Percentiles rank a stretch among this genome's conserved stretches.
Evolutionary conservation across 1,139 yeast species (phyloP).

Genomic region (Candida tetrigidarum): DNA sequence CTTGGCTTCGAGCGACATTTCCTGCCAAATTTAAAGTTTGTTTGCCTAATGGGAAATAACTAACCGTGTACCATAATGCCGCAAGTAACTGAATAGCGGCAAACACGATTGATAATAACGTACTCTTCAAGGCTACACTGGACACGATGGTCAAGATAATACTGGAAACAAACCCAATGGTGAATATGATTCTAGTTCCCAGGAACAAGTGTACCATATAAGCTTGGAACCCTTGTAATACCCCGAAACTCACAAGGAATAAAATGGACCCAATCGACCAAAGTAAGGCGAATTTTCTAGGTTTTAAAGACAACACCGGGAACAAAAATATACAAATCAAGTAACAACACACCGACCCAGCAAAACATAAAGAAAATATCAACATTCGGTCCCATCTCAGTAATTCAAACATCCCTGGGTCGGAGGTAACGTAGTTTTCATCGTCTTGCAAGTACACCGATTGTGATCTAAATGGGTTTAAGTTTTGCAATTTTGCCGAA

Average conservation of each 20-base stretch:
- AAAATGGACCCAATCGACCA: constrained; percentile 67
- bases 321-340: constrained; percentile 57
- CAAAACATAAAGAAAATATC: constrained; percentile 57
- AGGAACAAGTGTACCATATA: constrained; percentile 54
- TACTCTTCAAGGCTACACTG: constrained; percentile 49
- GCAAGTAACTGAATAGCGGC: constrained; percentile 55
- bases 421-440: constrained; percentile 48
- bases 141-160: constrained; percentile 54
- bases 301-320: constrained; percentile 59
- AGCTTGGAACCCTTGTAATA: constrained; percentile 55
- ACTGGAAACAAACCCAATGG: constrained; percentile 51
- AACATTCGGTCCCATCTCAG: constrained; percentile 64
- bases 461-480: constrained; percentile 45
- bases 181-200: constrained; percentile 55
- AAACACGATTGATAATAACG: constrained; percentile 53
- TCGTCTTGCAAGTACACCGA: constrained; percentile 48
- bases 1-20: constrained; percentile 58
- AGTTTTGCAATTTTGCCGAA: constrained; percentile 32
- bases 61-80: constrained; percentile 60
- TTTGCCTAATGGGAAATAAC: constrained; percentile 66
- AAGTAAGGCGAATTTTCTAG: constrained; percentile 60
- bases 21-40: constrained; percentile 59
- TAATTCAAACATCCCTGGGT: constrained; percentile 51
- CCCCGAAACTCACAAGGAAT: constrained; percentile 60
- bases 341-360: constrained; percentile 58